Evolutionary conservation across 176 grass and related monocot genomes (phyloP).

Genomic region (Musa acuminata): DNA sequence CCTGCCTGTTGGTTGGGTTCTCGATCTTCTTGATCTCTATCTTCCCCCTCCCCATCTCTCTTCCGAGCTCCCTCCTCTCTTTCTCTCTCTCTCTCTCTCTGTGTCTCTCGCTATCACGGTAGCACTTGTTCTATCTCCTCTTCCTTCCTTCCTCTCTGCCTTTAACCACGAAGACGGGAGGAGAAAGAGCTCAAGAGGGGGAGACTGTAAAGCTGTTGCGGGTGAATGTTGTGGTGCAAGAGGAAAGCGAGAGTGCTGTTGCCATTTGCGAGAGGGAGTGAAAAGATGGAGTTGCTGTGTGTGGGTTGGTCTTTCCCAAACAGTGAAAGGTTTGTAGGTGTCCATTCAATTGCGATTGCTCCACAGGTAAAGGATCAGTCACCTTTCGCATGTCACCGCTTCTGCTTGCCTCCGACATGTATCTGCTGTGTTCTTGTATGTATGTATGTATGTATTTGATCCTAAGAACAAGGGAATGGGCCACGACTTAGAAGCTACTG

Average conservation of each 20-base stretch:
- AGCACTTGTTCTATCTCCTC: not conserved
- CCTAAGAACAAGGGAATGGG: no score
- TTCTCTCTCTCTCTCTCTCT: constrained; percentile 8
- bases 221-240: not conserved
- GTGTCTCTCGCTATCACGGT: constrained; percentile 14
- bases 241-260: not conserved
- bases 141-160: not conserved
- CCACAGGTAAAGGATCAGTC: not conserved
- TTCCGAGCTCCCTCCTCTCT: constrained; percentile 14
- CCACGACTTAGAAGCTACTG: no score
- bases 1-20: constrained; percentile 7
- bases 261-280: not conserved
- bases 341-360: not conserved
- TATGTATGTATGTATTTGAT: not conserved
- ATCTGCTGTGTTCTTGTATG: not conserved
- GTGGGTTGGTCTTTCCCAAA: not conserved
- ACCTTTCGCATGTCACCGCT: constrained; percentile 1
- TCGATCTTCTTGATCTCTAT: constrained; percentile 25
- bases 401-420: not conserved
- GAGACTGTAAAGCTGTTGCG: not conserved
- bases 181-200: not conserved
- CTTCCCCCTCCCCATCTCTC: constrained; percentile 36
- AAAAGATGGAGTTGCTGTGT: not conserved
- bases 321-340: constrained; percentile 4
- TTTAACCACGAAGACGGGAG: not conserved